phyloP scores from a whole-genome alignment of 495 filamentous ascomycete species.

The Clohesyomyces aquaticus region DNA sequence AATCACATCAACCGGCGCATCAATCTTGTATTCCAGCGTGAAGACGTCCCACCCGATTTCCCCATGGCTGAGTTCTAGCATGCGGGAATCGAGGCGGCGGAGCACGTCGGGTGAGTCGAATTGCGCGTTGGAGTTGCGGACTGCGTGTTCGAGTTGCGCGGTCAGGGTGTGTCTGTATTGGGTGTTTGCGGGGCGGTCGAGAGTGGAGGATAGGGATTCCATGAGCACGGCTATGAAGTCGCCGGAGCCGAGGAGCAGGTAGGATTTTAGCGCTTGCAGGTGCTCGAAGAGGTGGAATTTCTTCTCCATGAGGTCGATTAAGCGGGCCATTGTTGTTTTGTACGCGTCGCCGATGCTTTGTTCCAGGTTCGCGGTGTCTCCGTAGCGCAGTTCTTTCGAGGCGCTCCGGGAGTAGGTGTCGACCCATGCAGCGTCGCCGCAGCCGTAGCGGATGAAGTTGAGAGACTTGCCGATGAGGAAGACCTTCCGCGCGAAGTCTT shows the following conservation, averaged over 20 bases:
- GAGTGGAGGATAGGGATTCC: constrained; percentile 89
- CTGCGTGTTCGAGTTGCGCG: constrained; percentile 95
- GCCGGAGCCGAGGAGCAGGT: constrained; percentile 90
- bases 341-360: constrained; percentile 95
- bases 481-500: constrained; percentile 91
- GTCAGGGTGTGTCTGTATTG: constrained; percentile 96
- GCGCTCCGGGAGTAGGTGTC: constrained; percentile 92
- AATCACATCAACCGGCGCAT: constrained; percentile 95
- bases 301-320: constrained; percentile 90
- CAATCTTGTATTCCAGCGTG: constrained; percentile 97
- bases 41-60: constrained; percentile 99
- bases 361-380: constrained; percentile 89
- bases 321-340: constrained; percentile 92
- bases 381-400: constrained; percentile 90
- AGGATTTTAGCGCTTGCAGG: constrained; percentile 88
- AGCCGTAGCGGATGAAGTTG: constrained; percentile 97
- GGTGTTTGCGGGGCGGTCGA: constrained; percentile 92
- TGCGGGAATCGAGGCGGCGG: constrained; percentile 88
- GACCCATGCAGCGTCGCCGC: constrained; percentile 92
- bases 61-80: constrained; percentile 92
- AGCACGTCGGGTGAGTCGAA: constrained; percentile 93
- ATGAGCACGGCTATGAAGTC: constrained; percentile 98
- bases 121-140: constrained; percentile 95
- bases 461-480: constrained; percentile 97
- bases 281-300: constrained; percentile 96